phyloP scores from a whole-genome alignment of 306 rosid genomes.

The Herpetospermum pedunculosum region DNA sequence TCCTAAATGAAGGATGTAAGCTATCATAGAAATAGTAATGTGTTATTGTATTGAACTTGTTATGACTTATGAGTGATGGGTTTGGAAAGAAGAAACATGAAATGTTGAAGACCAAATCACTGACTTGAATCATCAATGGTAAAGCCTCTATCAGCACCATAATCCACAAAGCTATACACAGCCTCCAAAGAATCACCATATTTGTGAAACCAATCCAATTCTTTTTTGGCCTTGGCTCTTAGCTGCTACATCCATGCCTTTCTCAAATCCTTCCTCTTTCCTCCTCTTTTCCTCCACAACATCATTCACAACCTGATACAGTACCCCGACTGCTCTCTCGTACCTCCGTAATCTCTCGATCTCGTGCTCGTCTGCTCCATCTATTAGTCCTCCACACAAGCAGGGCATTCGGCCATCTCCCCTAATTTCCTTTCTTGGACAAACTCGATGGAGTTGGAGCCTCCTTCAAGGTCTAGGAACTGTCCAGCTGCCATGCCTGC shows the following conservation, averaged over 20 bases:
- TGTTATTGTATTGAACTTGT: too few relatives aligned
- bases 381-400: constrained; percentile 75
- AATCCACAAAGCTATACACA: constrained; percentile 80
- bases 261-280: constrained; percentile 34
- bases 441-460: constrained; percentile 44
- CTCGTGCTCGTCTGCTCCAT: constrained; percentile 65
- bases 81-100: background rate
- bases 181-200: constrained; percentile 59
- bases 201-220: constrained; percentile 66
- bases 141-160: constrained; percentile 71
- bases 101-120: background rate
- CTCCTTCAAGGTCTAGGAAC: constrained; percentile 70
- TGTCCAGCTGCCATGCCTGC: constrained; percentile 96
- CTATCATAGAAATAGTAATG: background rate
- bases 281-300: constrained; percentile 35
- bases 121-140: constrained; percentile 27
- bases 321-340: constrained; percentile 76
- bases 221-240: constrained; percentile 51
- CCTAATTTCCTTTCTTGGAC: constrained; percentile 84
- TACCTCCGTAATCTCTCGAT: constrained; percentile 67
- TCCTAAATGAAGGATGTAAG: background rate
- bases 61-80: background rate
- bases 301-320: constrained; percentile 64
- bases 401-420: constrained; percentile 84
- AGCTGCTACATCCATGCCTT: constrained; percentile 68